Conservation (phyloP, 495 filamentous ascomycete genomes). For the Cercophora samala region DNA sequence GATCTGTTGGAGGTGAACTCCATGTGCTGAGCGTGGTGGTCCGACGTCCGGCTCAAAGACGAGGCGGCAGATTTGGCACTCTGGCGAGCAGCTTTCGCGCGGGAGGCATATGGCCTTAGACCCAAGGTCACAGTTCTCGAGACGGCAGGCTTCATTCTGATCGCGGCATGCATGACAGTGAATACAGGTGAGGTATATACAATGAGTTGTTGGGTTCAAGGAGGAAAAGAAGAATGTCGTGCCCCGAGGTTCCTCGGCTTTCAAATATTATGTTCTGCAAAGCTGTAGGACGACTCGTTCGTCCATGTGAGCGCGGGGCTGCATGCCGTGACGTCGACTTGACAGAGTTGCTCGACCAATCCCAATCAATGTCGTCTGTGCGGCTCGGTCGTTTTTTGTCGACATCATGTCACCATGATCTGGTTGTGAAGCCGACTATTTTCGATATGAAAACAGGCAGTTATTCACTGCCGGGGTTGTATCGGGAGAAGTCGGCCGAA, state of each 20-base stretch:
- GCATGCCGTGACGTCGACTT: not conserved
- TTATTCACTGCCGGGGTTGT: not conserved
- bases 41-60: not conserved
- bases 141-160: not conserved
- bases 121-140: not conserved
- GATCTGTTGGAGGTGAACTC: conserved; percentile 13
- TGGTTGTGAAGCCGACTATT: not conserved
- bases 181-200: not conserved
- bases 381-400: not conserved
- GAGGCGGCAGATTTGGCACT: not conserved
- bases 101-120: not conserved
- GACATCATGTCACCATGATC: not conserved
- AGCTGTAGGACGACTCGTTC: not conserved
- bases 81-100: not conserved
- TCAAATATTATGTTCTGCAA: not conserved
- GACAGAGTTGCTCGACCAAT: not conserved
- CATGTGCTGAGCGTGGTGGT: not conserved
- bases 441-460: not conserved
- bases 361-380: not conserved
- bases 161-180: not conserved
- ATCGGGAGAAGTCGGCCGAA: not conserved
- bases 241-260: not conserved
- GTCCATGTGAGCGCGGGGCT: not conserved
- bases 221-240: not conserved
- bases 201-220: not conserved